Conservation (phyloP, 345 rosid species). For the Lepidium didymum region DNA sequence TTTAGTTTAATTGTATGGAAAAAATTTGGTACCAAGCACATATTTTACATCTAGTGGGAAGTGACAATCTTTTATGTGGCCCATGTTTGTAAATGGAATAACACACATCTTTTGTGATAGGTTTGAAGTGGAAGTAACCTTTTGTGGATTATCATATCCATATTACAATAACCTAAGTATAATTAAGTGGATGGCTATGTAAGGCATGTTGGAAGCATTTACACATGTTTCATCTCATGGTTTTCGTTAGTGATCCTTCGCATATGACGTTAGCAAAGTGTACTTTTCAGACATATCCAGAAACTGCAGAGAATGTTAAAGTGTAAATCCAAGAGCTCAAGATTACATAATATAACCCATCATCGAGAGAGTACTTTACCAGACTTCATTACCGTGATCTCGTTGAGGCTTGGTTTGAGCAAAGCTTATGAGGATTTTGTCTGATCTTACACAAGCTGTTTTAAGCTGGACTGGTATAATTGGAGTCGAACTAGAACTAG, state of each 20-base stretch:
- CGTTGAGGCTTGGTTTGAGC: not conserved
- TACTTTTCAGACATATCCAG: not conserved
- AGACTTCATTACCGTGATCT: not conserved
- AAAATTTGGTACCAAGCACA: not conserved
- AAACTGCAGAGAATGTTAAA: not conserved
- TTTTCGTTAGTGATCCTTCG: not conserved
- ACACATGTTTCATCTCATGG: conserved; percentile 1
- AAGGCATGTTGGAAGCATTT: not conserved
- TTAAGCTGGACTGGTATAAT: not conserved
- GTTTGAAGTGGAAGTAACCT: not conserved
- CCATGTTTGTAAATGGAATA: not conserved
- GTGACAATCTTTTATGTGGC: not conserved
- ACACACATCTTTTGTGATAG: not conserved
- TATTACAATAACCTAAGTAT: not conserved
- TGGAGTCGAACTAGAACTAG: too few species aligned
- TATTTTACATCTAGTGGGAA: not conserved
- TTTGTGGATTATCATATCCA: not conserved
- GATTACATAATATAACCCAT: not conserved
- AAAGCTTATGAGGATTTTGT: not conserved
- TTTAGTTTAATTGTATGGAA: not conserved
- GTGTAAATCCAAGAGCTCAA: not conserved
- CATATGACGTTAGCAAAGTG: not conserved
- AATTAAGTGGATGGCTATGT: not conserved
- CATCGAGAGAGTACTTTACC: not conserved
- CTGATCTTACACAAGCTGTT: not conserved